Percentiles rank a stretch among this genome's conserved stretches.
phyloP scores from a whole-genome alignment of 495 filamentous ascomycete genomes.

The Aspergillus affinis region DNA sequence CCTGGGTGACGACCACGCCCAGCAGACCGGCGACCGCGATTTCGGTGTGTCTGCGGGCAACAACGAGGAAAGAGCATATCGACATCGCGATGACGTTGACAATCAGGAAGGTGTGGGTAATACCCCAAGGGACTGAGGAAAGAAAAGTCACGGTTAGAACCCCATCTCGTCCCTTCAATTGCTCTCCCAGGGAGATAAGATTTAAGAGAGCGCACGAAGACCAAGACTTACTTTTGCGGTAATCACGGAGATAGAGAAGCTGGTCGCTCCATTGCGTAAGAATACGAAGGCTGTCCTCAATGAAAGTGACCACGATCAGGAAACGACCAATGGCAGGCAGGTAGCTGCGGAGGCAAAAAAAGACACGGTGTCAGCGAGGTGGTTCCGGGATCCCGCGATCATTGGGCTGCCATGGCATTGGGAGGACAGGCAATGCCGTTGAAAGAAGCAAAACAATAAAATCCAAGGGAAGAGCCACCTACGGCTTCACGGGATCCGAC shows the following conservation, averaged over 20 bases:
- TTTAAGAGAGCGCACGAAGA: conserved; percentile 11
- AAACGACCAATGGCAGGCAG: conserved; percentile 94
- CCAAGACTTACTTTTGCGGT: conserved; percentile 74
- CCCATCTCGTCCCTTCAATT: neutral
- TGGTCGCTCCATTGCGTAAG: conserved; percentile 98
- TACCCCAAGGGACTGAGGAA: conserved; percentile 72
- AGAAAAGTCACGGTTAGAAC: conserved; percentile 4
- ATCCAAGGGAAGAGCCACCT: conserved; percentile 42
- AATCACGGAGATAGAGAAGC: conserved; percentile 87
- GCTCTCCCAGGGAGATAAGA: conserved; percentile 1
- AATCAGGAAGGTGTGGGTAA: conserved; percentile 93
- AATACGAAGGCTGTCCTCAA: conserved; percentile 94
- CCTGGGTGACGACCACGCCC: conserved; percentile 91
- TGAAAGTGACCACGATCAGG: conserved; percentile 96
- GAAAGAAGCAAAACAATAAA: conserved; percentile 6
- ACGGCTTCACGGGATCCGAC: conserved; percentile 94
- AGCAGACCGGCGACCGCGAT: conserved; percentile 89
- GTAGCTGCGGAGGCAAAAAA: conserved; percentile 58
- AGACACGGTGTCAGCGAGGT: conserved; percentile 38
- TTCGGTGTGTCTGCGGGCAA: conserved; percentile 86
- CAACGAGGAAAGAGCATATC: conserved; percentile 78
- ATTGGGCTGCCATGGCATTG: neutral
- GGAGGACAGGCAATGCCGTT: neutral
- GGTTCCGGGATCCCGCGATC: neutral
- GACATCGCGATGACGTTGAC: conserved; percentile 88